phyloP scores from a whole-genome alignment of 2,329 filamentous ascomycete genomes.

The Ciborinia camelliae region DNA sequence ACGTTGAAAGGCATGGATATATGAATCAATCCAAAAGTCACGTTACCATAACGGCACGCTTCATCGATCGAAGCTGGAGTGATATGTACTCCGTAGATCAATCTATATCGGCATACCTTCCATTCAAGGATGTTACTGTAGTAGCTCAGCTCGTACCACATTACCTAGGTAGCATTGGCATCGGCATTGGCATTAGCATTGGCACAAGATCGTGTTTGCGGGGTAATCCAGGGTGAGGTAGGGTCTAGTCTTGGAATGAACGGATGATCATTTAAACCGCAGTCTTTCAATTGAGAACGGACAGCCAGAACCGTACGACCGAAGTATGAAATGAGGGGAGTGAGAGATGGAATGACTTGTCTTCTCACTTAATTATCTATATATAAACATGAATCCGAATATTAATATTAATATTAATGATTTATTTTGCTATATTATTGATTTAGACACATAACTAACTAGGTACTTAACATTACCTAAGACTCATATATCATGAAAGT shows the following conservation, averaged over 20 bases:
- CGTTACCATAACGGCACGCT: too few relatives aligned
- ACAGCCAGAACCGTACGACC: neutral
- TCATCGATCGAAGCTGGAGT: too few relatives aligned
- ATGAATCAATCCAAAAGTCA: neutral
- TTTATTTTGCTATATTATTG: neutral
- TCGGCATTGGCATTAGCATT: too few relatives aligned
- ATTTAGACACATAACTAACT: neutral
- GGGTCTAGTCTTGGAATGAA: neutral
- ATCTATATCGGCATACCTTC: neutral
- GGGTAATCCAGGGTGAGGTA: neutral
- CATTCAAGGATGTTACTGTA: neutral
- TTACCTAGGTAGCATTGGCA: too few relatives aligned
- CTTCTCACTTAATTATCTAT: neutral
- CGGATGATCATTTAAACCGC: neutral
- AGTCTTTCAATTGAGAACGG: neutral
- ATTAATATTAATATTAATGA: too few relatives aligned
- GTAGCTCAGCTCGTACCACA: neutral
- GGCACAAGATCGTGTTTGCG: neutral
- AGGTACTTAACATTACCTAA: too few relatives aligned
- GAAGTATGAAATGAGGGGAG: neutral
- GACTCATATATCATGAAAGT: slow-evolving; percentile 35
- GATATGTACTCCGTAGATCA: neutral
- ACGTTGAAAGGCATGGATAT: too few relatives aligned
- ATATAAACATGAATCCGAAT: neutral
- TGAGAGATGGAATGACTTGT: neutral